phyloP scores from a whole-genome alignment of 2,329 filamentous ascomycete genomes.

The Dothidotthia symphoricarpi region DNA sequence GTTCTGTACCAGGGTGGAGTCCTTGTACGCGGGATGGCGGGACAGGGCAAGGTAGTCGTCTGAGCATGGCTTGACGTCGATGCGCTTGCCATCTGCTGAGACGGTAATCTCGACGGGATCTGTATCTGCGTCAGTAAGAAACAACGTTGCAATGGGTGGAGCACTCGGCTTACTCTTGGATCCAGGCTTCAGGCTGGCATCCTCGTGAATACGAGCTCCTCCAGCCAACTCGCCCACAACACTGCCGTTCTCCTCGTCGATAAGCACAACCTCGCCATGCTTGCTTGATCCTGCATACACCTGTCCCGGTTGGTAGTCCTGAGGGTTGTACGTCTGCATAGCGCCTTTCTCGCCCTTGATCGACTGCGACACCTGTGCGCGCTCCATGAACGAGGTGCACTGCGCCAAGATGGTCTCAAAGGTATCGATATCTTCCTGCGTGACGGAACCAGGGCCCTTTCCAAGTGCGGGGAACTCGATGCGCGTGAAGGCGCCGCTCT shows the following conservation, averaged over 20 bases:
- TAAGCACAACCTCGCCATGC: constrained; percentile 76
- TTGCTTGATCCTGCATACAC: constrained; percentile 60
- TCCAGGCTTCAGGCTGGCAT: constrained; percentile 73
- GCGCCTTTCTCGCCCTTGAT: constrained; percentile 36
- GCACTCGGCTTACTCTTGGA: constrained; percentile 70
- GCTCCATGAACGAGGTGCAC: constrained; percentile 92
- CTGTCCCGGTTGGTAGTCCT: constrained; percentile 74
- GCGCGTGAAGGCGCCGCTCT: constrained; percentile 85
- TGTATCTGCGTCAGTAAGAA: constrained; percentile 38
- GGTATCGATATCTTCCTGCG: constrained; percentile 90
- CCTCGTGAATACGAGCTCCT: constrained; percentile 76
- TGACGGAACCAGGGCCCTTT: constrained; percentile 60
- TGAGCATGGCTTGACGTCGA: constrained; percentile 65
- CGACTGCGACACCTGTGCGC: constrained; percentile 62
- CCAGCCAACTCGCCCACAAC: constrained; percentile 89
- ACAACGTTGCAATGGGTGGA: constrained; percentile 1
- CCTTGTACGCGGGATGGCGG: constrained; percentile 86
- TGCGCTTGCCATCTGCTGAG: constrained; percentile 65
- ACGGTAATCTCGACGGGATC: constrained; percentile 80
- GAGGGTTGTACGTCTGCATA: constrained; percentile 67
- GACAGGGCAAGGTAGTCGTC: constrained; percentile 73
- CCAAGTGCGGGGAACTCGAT: constrained; percentile 83
- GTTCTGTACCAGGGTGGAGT: constrained; percentile 80
- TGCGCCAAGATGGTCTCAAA: constrained; percentile 98
- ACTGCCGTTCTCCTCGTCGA: constrained; percentile 95